Evolutionary conservation across 2,329 filamentous ascomycete genomes (phyloP), one percentile per base, ranked within the genome.

Genomic region (Dactylellina drechsleri): DNA sequence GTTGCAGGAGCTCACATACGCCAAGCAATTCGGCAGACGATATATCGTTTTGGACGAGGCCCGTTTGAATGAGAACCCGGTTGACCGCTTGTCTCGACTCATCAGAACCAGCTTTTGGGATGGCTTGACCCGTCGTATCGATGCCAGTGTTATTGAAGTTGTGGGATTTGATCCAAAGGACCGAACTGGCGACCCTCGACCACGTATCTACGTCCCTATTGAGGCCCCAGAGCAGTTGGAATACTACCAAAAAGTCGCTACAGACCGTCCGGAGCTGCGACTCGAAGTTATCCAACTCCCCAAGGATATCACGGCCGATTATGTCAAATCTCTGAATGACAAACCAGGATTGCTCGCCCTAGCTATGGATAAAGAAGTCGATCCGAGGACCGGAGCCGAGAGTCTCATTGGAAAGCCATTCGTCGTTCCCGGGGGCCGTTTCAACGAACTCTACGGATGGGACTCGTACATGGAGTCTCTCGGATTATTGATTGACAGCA

Each of bases 371-470:
- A 88, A 93, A 80, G 85, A 87, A 49, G 84, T 83, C 12, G 87
- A 96, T 79, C 87, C 87, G 3, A 84, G 84, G 23, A 91, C 91
- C 2, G 90, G 90, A 45, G 86, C 91, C 81, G 88, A 87, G 76
- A 90, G 90, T 2, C 84, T 96, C 47, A 86, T 86, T 41, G 95
- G 95, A 2, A 85, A 96, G 71, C 94, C 95, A 0, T 99, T 98
- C 79, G 93, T 98, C n/a, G 95, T 99, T 2, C 95, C 95, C 0
- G 95, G 95, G 73, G 95, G 95, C 23, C 89, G 95, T 31, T 99
- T 99, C 88, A 99, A 99, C 82, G 95, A 99, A 82, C 84, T 99
- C 20, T 99, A 99, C 81, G 94, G 94, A 54, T 99, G 95, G 95
- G 95, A 99, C 83, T 97, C 93, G 81, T 99, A 98, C 84, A 98